Conservation (phyloP, 345 rosid species). For the Theobroma cacao region DNA sequence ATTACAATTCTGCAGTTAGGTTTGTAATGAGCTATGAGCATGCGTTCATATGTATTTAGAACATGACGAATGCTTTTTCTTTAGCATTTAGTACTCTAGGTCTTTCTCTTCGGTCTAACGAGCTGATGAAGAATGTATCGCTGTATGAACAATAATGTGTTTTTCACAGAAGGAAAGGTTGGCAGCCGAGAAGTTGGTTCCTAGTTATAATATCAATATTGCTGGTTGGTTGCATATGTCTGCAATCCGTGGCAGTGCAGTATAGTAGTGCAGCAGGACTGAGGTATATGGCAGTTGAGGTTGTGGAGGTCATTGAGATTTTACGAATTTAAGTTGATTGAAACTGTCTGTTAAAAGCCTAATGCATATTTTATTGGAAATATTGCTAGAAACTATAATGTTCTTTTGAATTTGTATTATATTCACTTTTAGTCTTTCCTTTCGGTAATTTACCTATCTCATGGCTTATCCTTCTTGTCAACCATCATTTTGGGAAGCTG, state of each 20-base stretch:
- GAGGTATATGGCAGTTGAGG: not conserved
- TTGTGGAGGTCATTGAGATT: not conserved
- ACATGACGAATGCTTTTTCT: not conserved
- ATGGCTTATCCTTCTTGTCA: not conserved
- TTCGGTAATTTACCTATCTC: not conserved
- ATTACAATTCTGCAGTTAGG: not conserved
- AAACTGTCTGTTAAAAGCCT: not conserved
- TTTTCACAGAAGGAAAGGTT: not conserved
- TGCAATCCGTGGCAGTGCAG: not conserved
- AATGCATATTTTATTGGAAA: not conserved
- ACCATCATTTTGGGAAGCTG: not conserved
- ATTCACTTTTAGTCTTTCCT: not conserved
- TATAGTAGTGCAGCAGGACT: not conserved
- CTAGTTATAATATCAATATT: not conserved
- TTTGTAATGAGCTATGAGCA: not conserved
- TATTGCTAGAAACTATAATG: not conserved
- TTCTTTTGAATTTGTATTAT: not conserved
- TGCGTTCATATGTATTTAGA: not conserved
- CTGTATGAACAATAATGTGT: not conserved
- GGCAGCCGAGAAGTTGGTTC: not conserved
- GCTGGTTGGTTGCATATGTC: not conserved
- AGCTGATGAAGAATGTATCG: not conserved
- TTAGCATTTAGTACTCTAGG: not conserved
- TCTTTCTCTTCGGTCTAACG: not conserved
- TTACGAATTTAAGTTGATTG: not conserved